Evolutionary conservation across 169 alveolate genomes (phyloP).

Genomic region (Cystoisospora suis): DNA sequence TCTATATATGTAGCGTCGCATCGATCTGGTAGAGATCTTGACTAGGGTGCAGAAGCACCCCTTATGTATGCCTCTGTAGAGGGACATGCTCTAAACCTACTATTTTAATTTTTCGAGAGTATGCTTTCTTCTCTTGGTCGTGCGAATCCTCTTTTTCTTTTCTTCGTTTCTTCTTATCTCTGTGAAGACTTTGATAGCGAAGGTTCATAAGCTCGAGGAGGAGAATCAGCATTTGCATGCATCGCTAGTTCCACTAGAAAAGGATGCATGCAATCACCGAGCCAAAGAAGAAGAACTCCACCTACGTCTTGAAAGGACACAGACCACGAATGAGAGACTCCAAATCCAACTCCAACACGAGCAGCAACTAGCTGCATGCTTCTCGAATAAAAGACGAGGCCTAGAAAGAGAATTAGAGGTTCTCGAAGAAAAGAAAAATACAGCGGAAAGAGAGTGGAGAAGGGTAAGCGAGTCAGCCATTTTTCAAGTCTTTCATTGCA

Average conservation of each 20-base stretch:
- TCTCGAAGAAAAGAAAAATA: background rate
- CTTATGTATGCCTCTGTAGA: too few relatives aligned
- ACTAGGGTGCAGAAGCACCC: too few relatives aligned
- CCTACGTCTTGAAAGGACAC: constrained; percentile 21
- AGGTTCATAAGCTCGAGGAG: background rate
- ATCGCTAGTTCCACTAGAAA: background rate
- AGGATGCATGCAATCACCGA: background rate
- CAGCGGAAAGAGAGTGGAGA: constrained; percentile 4
- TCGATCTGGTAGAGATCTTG: background rate
- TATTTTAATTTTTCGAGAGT: too few relatives aligned
- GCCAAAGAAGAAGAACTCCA: constrained; percentile 18
- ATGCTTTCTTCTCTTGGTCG: background rate
- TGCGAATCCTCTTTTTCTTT: background rate
- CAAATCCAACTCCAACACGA: constrained; percentile 47
- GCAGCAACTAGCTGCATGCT: constrained; percentile 39
- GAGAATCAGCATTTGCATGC: constrained; percentile 11
- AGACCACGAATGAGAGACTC: background rate
- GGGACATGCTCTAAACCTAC: too few relatives aligned
- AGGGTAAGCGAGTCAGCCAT: background rate
- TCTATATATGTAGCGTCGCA: background rate
- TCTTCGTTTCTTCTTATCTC: background rate
- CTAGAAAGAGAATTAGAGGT: constrained; percentile 29
- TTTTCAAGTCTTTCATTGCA: background rate
- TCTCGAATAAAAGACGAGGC: background rate
- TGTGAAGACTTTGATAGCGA: background rate